Evolutionary conservation across 1,284 basidiomycete species (phyloP), one percentile per base, ranked within the genome.

Genomic region (Ceratobasidium sp.): DNA sequence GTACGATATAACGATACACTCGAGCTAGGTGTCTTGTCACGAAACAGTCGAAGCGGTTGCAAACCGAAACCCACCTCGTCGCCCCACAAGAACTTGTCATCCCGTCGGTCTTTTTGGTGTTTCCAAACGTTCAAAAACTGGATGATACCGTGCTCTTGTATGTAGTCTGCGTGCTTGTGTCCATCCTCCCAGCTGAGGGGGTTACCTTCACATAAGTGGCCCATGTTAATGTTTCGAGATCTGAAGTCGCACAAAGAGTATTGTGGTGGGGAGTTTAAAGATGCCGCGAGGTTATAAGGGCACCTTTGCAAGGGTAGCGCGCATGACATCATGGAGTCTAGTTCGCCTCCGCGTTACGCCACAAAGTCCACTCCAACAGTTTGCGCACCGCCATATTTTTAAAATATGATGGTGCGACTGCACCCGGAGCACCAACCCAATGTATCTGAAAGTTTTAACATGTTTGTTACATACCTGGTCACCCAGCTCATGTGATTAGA

Each of bases 71-170:
- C 76, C 82, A 96, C 96, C 91, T 99, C 98, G 82, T 99, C 98
- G 37, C 98, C 98, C 98, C 98, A 99, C n/a, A 98, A 89, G 65
- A 99, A 86, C 78, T 94, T 92, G 82, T 99, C 96, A 8, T 96
- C 96, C 15, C 90, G 88, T 77, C 95, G 89, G 82, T 95, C 92
- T 88, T 98, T 98, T 83, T 96, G 88, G 77, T 91, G 89, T 82
- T 95, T 90, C 95, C 96, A 99, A 62, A 92, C 95, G 81, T 96
- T 89, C 68, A 99, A 85, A 83, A 99, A 98, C 85, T 99, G 98
- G 22, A 94, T 91, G 82, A 99, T 96, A 49, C 98, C 98, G 83
- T 99, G 96, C 70, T 88, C 85, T 79, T 96, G 89, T 80, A 99
- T 95, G 86, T 98, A 95, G 82, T 96, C 91, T 11, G 96, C 94